Evolutionary conservation across 257 asterid genomes (phyloP).

Genomic region (Solanum chilense): DNA sequence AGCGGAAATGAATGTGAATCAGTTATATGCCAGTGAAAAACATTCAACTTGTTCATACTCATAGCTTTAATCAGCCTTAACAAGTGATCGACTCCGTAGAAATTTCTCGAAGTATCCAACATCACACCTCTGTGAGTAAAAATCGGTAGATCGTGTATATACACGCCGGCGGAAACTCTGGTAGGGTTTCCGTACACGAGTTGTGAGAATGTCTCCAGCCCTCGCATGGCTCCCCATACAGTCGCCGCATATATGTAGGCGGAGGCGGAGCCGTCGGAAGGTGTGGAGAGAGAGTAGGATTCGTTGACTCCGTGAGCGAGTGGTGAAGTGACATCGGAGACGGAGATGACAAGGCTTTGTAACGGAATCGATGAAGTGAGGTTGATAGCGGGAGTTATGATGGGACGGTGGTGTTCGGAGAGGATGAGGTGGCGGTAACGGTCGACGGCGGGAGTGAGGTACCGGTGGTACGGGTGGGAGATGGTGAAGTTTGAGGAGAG

Average conservation of each 20-base stretch:
- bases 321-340: constrained; percentile 33
- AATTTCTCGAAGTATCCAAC: constrained; percentile 84
- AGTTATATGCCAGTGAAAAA: constrained; percentile 92
- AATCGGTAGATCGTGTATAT: constrained; percentile 54
- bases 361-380: constrained; percentile 38
- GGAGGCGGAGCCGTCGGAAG: constrained; percentile 8
- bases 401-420: constrained; percentile 41
- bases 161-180: constrained; percentile 40
- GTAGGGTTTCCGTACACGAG: constrained; percentile 43
- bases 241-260: constrained; percentile 43
- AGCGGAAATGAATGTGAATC: constrained; percentile 92
- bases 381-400: constrained; percentile 40
- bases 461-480: constrained; percentile 27
- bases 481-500: constrained; percentile 57
- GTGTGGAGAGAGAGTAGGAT: constrained; percentile 56
- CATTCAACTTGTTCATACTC: constrained; percentile 87
- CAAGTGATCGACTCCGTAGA: constrained; percentile 44
- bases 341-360: constrained; percentile 17
- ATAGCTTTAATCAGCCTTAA: constrained; percentile 60
- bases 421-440: constrained; percentile 46
- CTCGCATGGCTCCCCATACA: constrained; percentile 90
- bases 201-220: constrained; percentile 84
- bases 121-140: constrained; percentile 59
- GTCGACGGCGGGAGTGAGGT: constrained; percentile 46
- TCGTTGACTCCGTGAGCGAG: constrained; percentile 68